A percentile compares a stretch with the other conserved stretches of the same genome.
These are phyloP conservation scores for Kluyveromyces wickerhamii DNA, from an alignment of 805 yeast genomes.

Conservation along the genomic window DNA sequence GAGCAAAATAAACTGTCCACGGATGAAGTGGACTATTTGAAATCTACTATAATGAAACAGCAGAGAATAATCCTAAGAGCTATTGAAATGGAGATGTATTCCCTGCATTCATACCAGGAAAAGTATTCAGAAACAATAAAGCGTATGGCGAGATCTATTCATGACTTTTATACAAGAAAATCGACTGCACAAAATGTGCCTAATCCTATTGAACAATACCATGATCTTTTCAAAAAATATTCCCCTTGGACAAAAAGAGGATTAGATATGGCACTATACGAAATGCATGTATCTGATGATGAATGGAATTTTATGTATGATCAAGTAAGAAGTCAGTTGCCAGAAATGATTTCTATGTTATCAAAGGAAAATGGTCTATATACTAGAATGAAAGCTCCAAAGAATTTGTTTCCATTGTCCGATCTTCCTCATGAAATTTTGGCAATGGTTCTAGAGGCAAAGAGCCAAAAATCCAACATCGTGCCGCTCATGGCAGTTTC, in stretches of 20 bases:
- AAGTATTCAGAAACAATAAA: constrained; percentile 2
- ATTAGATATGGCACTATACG: constrained; percentile 5
- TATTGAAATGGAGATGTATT: constrained; percentile 27
- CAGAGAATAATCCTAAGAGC: constrained; percentile 27
- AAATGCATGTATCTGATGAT: constrained; percentile 4
- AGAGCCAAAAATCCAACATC: constrained; percentile 52
- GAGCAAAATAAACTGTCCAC: neutral
- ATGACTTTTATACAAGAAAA: constrained; percentile 12
- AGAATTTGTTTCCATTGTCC: constrained; percentile 21
- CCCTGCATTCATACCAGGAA: constrained; percentile 16
- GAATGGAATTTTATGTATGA: constrained; percentile 3
- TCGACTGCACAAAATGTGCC: neutral
- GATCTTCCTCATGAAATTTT: constrained; percentile 48
- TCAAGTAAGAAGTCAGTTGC: constrained; percentile 4
- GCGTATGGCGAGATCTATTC: constrained; percentile 7
- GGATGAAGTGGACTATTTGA: constrained; percentile 1
- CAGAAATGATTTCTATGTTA: constrained; percentile 3
- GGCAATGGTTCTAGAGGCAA: constrained; percentile 55
- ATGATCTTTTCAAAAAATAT: constrained; percentile 1
- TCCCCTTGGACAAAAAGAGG: constrained; percentile 6
- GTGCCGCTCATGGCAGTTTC: constrained; percentile 64
- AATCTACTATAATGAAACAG: constrained; percentile 18
- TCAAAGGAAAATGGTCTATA: neutral
- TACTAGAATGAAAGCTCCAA: constrained; percentile 2
- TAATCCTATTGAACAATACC: constrained; percentile 2